Evolutionary conservation across 345 rosid species (phyloP), one percentile per base, ranked within the genome.

Genomic region (Barbarea vulgaris): DNA sequence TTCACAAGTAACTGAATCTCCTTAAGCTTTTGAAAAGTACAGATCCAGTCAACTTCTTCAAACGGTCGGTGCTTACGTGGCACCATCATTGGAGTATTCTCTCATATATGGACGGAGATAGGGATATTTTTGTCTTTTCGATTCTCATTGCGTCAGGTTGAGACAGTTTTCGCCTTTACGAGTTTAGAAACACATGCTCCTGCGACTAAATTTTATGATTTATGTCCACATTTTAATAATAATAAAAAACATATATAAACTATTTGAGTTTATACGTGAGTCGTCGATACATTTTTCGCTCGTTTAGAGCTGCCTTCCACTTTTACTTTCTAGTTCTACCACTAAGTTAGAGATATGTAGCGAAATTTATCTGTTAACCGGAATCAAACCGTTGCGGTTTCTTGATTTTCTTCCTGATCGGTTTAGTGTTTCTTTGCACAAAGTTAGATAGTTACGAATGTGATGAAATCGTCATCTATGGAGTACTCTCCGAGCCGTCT

Each of bases 401-500:
- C 46, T 39, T 39, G 52, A 27, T 68, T 55, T 69, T 41, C 44
- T 68, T 69, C 22, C 41, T 41, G n/a, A n/a, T n/a, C 39, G 39
- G 76, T 72, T 60, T 34, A 72, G 2, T 25, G 14, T 44, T 42
- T 12, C 28, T 22, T 2, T 47, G 46, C 48, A 70, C 64, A 44
- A 58, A 9, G 36, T 22, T 58, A 27, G 9, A 11, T 24, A 28
- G 14, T 55, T 67, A 56, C 30, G 37, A 19, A 46, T 52, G 17
- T 17, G 11, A 34, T 11, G 34, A 15, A 34, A 22, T 52, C 50
- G 34, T 51, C 42, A 61, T 48, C 64, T 37, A 18, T 31, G 67
- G 5, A 88, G 83, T 17, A 85, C 79, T 41, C 77, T 81, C 51
- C 64, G 56, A 3, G 89, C 89, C 4, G 88, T 83, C 5, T 86